A percentile compares a stretch with the other conserved stretches of the same genome.
phyloP scores from a whole-genome alignment of 2,329 filamentous ascomycete species.

The Westerdykella ornata region DNA sequence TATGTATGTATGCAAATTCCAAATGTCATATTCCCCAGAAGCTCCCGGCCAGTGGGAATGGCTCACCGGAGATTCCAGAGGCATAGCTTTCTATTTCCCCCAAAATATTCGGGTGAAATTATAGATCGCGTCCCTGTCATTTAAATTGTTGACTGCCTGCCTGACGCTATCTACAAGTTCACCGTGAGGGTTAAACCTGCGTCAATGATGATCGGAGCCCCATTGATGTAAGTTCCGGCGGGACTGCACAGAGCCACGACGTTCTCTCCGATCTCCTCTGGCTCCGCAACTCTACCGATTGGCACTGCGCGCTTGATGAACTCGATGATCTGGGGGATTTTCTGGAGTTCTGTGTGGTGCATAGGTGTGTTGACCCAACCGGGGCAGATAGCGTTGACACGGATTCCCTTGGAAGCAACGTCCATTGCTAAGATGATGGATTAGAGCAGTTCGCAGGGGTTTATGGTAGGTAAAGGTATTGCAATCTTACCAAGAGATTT shows the following conservation, averaged over 20 bases:
- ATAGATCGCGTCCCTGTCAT: no score
- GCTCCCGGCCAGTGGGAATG: no score
- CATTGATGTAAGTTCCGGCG: constrained; percentile 1
- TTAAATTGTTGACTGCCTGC: no score
- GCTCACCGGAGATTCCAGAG: no score
- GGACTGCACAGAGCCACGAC: constrained; percentile 3
- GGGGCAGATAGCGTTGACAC: constrained; percentile 8
- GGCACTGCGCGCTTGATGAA: constrained; percentile 3
- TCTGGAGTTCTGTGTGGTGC: constrained; percentile 1
- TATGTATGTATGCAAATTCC: no score
- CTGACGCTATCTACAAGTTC: background rate
- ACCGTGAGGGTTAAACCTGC: constrained; percentile 3
- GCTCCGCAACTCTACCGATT: constrained; percentile 1
- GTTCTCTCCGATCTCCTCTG: constrained; percentile 3
- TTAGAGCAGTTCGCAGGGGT: background rate
- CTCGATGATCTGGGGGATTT: background rate
- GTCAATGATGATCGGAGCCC: constrained; percentile 1
- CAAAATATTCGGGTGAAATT: no score
- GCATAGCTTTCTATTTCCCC: no score
- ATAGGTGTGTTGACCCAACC: constrained; percentile 9
- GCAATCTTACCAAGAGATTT: constrained; percentile 12
- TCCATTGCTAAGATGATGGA: constrained; percentile 6
- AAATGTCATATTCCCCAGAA: no score
- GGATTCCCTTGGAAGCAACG: constrained; percentile 2
- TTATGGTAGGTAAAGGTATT: background rate